Percentiles rank a stretch among this genome's conserved stretches.
Conservation (phyloP, 192 early-diverging fungal species). For the Coemansia reversa region DNA sequence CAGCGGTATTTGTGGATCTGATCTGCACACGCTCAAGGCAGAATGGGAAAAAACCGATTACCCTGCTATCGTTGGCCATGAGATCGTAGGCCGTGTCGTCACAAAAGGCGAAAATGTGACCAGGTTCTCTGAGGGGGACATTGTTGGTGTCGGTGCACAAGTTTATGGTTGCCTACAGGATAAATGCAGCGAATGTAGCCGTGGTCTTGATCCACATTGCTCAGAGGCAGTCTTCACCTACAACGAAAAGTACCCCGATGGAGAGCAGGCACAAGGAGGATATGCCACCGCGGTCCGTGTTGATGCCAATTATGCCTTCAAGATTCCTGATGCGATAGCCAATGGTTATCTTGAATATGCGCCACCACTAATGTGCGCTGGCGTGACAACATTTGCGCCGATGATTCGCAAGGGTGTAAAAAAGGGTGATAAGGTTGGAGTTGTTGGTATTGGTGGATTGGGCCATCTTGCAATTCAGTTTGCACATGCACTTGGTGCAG, state of each 20-base stretch:
- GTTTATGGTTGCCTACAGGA: conserved; percentile 53
- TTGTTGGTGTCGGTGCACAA: conserved; percentile 69
- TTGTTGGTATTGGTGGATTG: conserved; percentile 78
- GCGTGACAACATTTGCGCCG: conserved; percentile 72
- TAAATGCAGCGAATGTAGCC: conserved; percentile 57
- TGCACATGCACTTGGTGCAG: conserved; percentile 51
- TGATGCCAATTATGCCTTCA: conserved; percentile 61
- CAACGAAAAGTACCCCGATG: conserved; percentile 58
- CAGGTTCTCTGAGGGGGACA: conserved; percentile 58
- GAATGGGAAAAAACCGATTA: conserved; percentile 57
- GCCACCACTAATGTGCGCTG: conserved; percentile 79
- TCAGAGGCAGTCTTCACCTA: conserved; percentile 47
- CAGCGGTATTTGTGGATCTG: conserved; percentile 76
- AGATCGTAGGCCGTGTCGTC: conserved; percentile 65
- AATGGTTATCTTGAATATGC: conserved; percentile 57
- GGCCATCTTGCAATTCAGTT: conserved; percentile 72
- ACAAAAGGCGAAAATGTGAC: conserved; percentile 59
- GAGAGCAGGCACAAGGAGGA: conserved; percentile 57
- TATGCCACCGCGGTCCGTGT: conserved; percentile 64
- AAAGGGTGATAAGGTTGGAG: conserved; percentile 63
- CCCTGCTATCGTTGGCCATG: conserved; percentile 63
- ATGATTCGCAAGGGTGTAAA: conserved; percentile 63
- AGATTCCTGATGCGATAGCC: conserved; percentile 46
- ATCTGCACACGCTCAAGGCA: conserved; percentile 67
- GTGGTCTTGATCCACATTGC: conserved; percentile 47